Base-by-base conservation (phyloP, 2,329 filamentous ascomycete genomes). In the Botrytis squamosa region DNA sequence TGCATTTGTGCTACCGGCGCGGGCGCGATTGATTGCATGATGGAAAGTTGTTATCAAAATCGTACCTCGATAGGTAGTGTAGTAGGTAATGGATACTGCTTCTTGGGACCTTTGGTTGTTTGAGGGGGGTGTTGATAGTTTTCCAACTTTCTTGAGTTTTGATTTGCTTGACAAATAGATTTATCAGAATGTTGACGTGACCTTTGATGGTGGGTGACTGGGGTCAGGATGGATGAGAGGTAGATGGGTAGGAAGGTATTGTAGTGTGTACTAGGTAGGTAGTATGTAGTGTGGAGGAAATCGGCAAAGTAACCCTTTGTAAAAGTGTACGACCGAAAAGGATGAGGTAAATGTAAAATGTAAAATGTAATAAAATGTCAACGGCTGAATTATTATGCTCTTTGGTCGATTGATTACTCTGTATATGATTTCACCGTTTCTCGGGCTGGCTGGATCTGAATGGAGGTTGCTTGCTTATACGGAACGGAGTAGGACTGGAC, bases 11-110 rank as follows among this genome's bases (percentile, higher is more conserved):
- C 76, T 46, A 77, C 76, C 22, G 80, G 80, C 16, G 78, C 79
- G 33, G 79, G 79, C 40, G 80, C 80, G 63, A 81, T 80, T 64
- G 79, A 79, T 75, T 81, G 80, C 80, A 80, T 80, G 44, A 46
- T 38, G 64, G 55, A 36, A 60, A 40, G 22, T 33, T 38, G 33
- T 33, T 38, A 68, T 33, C 36, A 25, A 42, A 57, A 57, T 38
- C n/a, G 36, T 57, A 33, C 22, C 36, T 25, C 38, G 36, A 52
- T 22, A 33, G 36, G 65, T 33, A 42, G 49, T 42, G 65, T 57
- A 42, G 49, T 42, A 36, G 52, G n/a, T 16, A 29, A n/a, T 55
- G n/a, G 38, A 20, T 25, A 44, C 60, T 70, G 55, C 36, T 55
- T 68, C 29, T 65, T 12, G 40, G 40, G 25, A 52, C 9, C 29